phyloP scores from a whole-genome alignment of 192 early-diverging fungal genomes.

The Dissophora ornata region DNA sequence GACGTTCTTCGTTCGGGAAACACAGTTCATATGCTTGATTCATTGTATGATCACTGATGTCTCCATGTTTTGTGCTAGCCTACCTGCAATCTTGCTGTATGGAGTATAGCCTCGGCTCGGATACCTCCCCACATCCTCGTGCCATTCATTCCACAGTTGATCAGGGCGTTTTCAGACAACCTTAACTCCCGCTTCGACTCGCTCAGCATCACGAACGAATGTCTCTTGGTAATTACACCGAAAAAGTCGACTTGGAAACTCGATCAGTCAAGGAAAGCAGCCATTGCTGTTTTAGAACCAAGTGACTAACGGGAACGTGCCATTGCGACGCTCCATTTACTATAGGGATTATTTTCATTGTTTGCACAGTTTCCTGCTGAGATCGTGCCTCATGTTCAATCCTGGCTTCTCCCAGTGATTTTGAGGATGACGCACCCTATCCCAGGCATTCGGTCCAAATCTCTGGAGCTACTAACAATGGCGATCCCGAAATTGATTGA shows the following conservation, averaged over 20 bases:
- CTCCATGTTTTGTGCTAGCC: not conserved
- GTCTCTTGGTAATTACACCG: slow-evolving; percentile 7
- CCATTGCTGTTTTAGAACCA: too few species aligned
- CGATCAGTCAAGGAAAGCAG: too few species aligned
- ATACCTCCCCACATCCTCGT: slow-evolving; percentile 6
- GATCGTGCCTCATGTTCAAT: slow-evolving; percentile 18
- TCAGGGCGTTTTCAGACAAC: slow-evolving; percentile 22
- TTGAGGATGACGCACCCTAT: slow-evolving; percentile 8
- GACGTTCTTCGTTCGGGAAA: not conserved
- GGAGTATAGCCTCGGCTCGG: slow-evolving; percentile 7
- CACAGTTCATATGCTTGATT: not conserved
- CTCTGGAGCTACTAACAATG: slow-evolving; percentile 18
- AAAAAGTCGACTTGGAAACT: too few species aligned
- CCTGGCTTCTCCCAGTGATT: slow-evolving; percentile 21
- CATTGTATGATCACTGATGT: not conserved
- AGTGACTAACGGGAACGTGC: too few species aligned
- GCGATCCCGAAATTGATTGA: slow-evolving; percentile 28
- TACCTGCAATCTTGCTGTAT: slow-evolving; percentile 25
- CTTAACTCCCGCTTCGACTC: slow-evolving; percentile 34
- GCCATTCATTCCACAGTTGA: slow-evolving; percentile 17
- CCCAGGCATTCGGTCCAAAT: slow-evolving; percentile 34
- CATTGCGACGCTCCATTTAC: too few species aligned
- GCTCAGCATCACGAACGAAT: slow-evolving; percentile 20
- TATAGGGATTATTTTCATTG: slow-evolving; percentile 10
- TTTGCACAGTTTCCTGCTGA: slow-evolving; percentile 20